phyloP scores from a whole-genome alignment of 257 asterid species.

The Solanum lycopersicoides region DNA sequence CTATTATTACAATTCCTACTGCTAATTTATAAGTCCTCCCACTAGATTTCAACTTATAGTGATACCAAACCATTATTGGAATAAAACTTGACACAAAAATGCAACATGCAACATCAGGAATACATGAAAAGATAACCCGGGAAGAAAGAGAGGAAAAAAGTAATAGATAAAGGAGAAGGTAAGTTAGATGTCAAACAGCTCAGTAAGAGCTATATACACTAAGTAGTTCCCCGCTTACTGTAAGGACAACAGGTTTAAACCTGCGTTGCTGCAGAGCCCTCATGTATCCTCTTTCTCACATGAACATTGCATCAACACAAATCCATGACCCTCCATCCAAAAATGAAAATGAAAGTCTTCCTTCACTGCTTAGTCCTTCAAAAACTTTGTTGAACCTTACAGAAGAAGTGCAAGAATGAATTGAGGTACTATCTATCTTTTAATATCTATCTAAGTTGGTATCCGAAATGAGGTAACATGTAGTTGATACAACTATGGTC shows the following conservation, averaged over 20 bases:
- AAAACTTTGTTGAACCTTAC: background rate
- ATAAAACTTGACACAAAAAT: background rate
- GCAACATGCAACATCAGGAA: background rate
- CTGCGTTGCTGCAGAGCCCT: background rate
- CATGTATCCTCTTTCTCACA: background rate
- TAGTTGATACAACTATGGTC: background rate
- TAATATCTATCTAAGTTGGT: background rate
- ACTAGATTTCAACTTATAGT: background rate
- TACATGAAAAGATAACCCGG: background rate
- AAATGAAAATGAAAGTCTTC: background rate
- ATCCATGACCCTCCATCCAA: background rate
- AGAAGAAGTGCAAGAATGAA: background rate
- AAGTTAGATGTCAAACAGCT: background rate
- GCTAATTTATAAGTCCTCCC: background rate
- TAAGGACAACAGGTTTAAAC: background rate
- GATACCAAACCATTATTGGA: background rate
- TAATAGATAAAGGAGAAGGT: background rate
- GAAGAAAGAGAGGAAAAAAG: background rate
- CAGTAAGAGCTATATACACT: background rate
- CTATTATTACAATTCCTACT: background rate
- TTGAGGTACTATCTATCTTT: background rate
- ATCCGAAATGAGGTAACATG: background rate
- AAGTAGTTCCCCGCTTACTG: background rate
- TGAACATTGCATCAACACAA: background rate
- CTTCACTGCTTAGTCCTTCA: background rate